Conservation (phyloP, 139 green algal species). For the Ettlia oleoabundans region DNA sequence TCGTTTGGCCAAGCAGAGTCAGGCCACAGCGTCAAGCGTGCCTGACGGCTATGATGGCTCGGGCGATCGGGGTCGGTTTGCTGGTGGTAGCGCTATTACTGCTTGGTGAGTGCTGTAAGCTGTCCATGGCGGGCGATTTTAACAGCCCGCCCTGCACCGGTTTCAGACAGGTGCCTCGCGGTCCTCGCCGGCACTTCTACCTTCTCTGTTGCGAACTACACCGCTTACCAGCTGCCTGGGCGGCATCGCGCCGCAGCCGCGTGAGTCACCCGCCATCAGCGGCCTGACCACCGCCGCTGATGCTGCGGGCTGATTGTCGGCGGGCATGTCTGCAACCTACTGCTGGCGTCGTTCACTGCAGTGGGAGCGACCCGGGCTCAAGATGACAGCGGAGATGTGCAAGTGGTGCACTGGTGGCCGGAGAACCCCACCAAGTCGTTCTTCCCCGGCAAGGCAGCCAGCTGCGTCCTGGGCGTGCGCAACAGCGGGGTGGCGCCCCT, state of each 20-base stretch:
- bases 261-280: too few relatives aligned
- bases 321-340: too few relatives aligned
- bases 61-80: neutral
- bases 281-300: neutral
- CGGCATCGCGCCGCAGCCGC: too few relatives aligned
- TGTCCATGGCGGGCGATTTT: neutral
- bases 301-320: too few relatives aligned
- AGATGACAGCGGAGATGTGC: neutral
- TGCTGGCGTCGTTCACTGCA: neutral
- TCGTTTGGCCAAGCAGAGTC: too few relatives aligned
- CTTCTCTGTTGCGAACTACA: too few relatives aligned
- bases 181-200: too few relatives aligned
- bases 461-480: conserved; percentile 39
- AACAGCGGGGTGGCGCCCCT: conserved; percentile 17
- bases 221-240: too few relatives aligned
- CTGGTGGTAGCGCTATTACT: neutral
- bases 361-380: neutral
- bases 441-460: conserved; percentile 36
- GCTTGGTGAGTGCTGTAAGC: neutral
- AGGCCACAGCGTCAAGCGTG: neutral
- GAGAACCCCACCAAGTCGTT: conserved; percentile 50
- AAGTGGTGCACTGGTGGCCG: conserved; percentile 44
- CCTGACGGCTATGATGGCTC: neutral
- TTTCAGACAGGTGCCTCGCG: too few relatives aligned
- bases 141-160: too few relatives aligned